Percentiles rank a stretch among this genome's conserved stretches.
These are phyloP conservation scores for Torulaspora franciscae DNA, from an alignment of 805 yeast species.

Conservation along the genomic window DNA sequence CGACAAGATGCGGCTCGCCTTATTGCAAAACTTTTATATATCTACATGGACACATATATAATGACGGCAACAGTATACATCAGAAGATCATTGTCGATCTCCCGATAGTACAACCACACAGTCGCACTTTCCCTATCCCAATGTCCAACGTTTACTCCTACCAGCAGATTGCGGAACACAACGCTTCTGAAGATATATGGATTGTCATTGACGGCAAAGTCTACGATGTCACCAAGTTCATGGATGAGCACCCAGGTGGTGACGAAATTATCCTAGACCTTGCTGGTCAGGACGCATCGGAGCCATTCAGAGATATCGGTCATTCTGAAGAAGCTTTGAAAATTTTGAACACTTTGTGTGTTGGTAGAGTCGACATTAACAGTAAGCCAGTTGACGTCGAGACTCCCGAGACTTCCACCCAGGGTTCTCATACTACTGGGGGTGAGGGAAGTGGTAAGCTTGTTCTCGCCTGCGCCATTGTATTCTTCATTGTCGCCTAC, in stretches of 20 bases:
- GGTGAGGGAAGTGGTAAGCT: slow-evolving; percentile 71
- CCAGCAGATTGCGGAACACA: slow-evolving; percentile 70
- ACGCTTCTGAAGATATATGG: slow-evolving; percentile 76
- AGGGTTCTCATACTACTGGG: slow-evolving; percentile 40
- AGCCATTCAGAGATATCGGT: slow-evolving; percentile 85
- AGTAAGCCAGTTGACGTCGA: slow-evolving; percentile 36
- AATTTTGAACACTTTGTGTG: slow-evolving; percentile 56
- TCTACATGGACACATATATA: neutral
- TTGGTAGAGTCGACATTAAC: slow-evolving; percentile 76
- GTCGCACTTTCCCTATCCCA: neutral
- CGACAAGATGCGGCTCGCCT: slow-evolving; percentile 2
- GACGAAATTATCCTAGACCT: slow-evolving; percentile 72
- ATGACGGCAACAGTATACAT: neutral
- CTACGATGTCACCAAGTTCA: slow-evolving; percentile 67
- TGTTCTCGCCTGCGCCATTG: slow-evolving; percentile 70
- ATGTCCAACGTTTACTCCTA: slow-evolving; percentile 53
- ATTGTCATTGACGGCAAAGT: slow-evolving; percentile 77
- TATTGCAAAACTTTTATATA: slow-evolving; percentile 3
- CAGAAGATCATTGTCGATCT: neutral
- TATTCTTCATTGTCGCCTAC: slow-evolving; percentile 29
- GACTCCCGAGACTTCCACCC: slow-evolving; percentile 38
- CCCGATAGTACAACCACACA: neutral
- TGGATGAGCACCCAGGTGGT: slow-evolving; percentile 70
- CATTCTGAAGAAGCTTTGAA: slow-evolving; percentile 96
- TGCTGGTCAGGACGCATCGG: slow-evolving; percentile 82